Evolutionary conservation across 352 stramenopile genomes (phyloP).

Genomic region (Thalassiosira livingstoniorum): DNA sequence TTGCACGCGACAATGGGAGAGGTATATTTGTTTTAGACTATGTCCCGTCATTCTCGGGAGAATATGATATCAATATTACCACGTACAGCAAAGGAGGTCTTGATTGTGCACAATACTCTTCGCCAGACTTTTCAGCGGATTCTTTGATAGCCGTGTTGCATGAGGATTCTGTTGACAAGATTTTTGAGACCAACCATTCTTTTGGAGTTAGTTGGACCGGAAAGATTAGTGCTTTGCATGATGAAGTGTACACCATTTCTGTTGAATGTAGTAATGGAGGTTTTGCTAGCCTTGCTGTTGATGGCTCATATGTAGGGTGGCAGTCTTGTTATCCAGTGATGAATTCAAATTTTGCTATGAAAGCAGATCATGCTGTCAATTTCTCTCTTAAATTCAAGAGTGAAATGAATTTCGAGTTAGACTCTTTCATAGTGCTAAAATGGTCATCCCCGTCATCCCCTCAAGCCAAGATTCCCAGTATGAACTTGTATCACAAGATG

Average conservation of each 20-base stretch:
- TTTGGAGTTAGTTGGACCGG: constrained; percentile 49
- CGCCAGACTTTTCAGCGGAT: constrained; percentile 36
- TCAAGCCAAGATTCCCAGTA: constrained; percentile 27
- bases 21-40: constrained; percentile 46
- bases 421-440: constrained; percentile 29
- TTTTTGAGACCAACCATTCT: constrained; percentile 16
- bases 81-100: constrained; percentile 33
- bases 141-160: constrained; percentile 25
- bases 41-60: constrained; percentile 12
- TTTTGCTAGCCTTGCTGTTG: constrained; percentile 33
- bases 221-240: constrained; percentile 37
- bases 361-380: constrained; percentile 19
- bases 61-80: constrained; percentile 36
- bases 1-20: constrained; percentile 21
- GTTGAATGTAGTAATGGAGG: constrained; percentile 45
- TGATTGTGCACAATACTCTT: constrained; percentile 25
- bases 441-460: constrained; percentile 15
- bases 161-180: constrained; percentile 25
- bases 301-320: constrained; percentile 36
- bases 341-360: constrained; percentile 30
- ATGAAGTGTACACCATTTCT: constrained; percentile 52
- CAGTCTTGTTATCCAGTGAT: constrained; percentile 37
- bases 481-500: constrained; percentile 41
- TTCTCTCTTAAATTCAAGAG: constrained; percentile 51
- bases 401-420: constrained; percentile 19